These are phyloP conservation scores for Kazachstania kunashirensis DNA, from an alignment of 805 yeast species.

Conservation along the genomic window DNA sequence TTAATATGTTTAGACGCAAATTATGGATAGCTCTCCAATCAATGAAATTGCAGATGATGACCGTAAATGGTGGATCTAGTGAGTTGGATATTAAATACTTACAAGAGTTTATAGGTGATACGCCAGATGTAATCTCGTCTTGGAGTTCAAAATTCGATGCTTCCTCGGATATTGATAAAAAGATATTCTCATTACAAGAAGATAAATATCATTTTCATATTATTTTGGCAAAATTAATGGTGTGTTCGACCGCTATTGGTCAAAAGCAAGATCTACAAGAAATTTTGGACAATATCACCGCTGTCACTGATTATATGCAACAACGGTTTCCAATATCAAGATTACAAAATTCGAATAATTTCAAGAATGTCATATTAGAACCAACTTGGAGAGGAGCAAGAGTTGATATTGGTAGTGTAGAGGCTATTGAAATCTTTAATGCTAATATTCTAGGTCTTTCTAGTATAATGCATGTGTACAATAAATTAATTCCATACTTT, in stretches of 20 bases:
- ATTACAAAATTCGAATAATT: background rate
- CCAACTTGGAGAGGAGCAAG: slow-evolving; percentile 8
- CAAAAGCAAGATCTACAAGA: slow-evolving; percentile 5
- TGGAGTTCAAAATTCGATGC: background rate
- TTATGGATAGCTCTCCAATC: slow-evolving; percentile 18
- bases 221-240: slow-evolving; percentile 6
- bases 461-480: slow-evolving; percentile 8
- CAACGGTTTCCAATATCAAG: slow-evolving; percentile 9
- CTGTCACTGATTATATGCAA: slow-evolving; percentile 5
- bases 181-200: slow-evolving; percentile 8
- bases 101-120: slow-evolving; percentile 4
- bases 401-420: slow-evolving; percentile 5
- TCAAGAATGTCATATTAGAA: background rate
- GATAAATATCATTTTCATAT: slow-evolving; percentile 13
- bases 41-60: slow-evolving; percentile 6
- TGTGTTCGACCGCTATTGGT: slow-evolving; percentile 1
- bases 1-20: slow-evolving; percentile 7
- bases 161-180: slow-evolving; percentile 5
- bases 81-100: slow-evolving; percentile 5
- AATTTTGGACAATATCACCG: slow-evolving; percentile 8
- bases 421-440: slow-evolving; percentile 8
- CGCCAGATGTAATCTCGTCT: background rate
- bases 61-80: slow-evolving; percentile 7
- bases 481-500: slow-evolving; percentile 9
- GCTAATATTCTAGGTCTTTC: slow-evolving; percentile 10